Evolutionary conservation across 2,329 filamentous ascomycete species (phyloP), one percentile per base, ranked within the genome.

Genomic region (Xylaria sp.): DNA sequence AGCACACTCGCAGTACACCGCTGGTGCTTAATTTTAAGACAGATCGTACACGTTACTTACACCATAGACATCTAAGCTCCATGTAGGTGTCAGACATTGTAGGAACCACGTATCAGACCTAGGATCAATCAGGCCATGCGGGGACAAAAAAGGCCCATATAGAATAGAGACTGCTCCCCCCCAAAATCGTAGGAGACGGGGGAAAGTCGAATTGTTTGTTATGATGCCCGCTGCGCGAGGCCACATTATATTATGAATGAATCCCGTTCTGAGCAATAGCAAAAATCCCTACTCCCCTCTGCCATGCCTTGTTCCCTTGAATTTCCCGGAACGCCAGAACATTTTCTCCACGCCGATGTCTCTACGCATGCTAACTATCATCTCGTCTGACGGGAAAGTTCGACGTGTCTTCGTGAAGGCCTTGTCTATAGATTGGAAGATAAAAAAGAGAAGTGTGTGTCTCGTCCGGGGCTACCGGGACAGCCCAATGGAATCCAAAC

Each of bases 401-500:
- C n/a, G 54, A 20, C 42, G 11, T 54, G 61, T 36, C 20, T 29
- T 44, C 45, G 22, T 49, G 38, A 44, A 55, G 36, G n/a, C 20
- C 22, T 54, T 53, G 55, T 63, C 60, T 66, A 66, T 58, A 42
- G 58, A 59, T 33, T 33, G 15, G 25, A 50, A n/a, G 13, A 49
- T 5, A 49, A 29, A 44, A 53, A 58, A 49, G 33, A 11, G 20
- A 27, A 42, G 7, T 4, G 10, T 31, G 10, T 1, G 9, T n/a
- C 25, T 44, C 17, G 4, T 42, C 15, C n/a, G 11, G 36, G 31
- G 61, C 69, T 76, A 76, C 69, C 74, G 67, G 44, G 71, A 70
- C n/a, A 80, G 61, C n/a, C 78, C 77, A 64, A 87, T 73, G 36
- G 76, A 78, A 50, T 82, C 78, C 67, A 90, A 77, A 69, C 85